Evolutionary conservation across 148 eudicot genomes (phyloP).

Genomic region (Vaccinium myrtillus): DNA sequence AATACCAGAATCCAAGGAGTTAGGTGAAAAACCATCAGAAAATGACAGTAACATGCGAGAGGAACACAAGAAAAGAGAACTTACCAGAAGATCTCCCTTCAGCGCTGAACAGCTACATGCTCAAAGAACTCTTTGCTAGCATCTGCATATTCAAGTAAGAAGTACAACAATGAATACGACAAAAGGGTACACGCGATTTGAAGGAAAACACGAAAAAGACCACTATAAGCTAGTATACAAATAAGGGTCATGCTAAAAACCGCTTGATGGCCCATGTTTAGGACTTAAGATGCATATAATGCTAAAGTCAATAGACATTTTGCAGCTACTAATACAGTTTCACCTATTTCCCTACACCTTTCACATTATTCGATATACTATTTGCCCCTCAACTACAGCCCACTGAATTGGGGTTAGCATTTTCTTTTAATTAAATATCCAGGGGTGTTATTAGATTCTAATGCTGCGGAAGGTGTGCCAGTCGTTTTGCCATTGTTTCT

Average conservation of each 20-base stretch:
- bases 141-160: constrained; percentile 33
- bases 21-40: not conserved
- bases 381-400: not conserved
- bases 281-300: not conserved
- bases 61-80: constrained; percentile 1
- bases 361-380: not conserved
- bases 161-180: not conserved
- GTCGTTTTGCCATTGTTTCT: not conserved
- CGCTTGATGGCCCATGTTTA: not conserved
- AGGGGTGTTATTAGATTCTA: not conserved
- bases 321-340: not conserved
- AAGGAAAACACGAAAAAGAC: not conserved
- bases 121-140: constrained; percentile 53
- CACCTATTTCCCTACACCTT: not conserved
- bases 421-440: not conserved
- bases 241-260: not conserved
- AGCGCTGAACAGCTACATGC: constrained; percentile 32
- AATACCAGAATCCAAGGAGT: not conserved
- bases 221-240: not conserved
- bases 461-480: not conserved
- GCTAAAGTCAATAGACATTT: not conserved
- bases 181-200: not conserved
- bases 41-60: not conserved
- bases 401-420: not conserved
- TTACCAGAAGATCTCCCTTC: constrained; percentile 24